A percentile compares a stretch with the other conserved stretches of the same genome.
phyloP scores from a whole-genome alignment of 208 protist species.

The Phytomonas serpens region DNA sequence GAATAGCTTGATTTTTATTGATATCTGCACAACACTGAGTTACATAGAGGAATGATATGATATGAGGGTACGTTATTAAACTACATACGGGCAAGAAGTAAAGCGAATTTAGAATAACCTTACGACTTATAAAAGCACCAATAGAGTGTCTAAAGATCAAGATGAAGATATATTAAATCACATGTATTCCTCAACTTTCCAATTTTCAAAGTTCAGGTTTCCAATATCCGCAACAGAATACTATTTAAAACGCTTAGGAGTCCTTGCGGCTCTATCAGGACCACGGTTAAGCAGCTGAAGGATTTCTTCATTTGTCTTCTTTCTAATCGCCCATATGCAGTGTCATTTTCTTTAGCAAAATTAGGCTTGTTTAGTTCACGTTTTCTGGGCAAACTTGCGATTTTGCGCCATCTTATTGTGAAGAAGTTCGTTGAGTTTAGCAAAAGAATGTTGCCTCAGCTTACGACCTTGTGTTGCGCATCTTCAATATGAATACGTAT shows the following conservation, averaged over 20 bases:
- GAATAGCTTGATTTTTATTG: not conserved
- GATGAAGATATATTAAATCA: not conserved
- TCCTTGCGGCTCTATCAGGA: not conserved
- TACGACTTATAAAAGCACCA: not conserved
- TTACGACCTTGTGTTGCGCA: not conserved
- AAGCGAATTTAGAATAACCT: not conserved
- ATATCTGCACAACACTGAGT: not conserved
- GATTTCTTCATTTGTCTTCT: not conserved
- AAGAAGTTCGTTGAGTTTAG: not conserved
- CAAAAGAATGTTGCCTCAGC: not conserved
- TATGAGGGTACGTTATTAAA: not conserved
- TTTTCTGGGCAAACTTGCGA: not conserved
- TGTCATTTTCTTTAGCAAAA: not conserved
- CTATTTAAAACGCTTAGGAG: not conserved
- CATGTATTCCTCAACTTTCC: not conserved
- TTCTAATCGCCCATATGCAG: not conserved
- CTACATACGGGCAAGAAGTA: not conserved
- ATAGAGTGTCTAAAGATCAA: not conserved
- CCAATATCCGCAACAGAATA: not conserved
- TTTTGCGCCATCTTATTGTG: not conserved
- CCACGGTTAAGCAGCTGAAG: not conserved
- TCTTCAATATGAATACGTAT: not conserved
- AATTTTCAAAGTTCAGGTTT: not conserved
- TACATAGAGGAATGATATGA: not conserved
- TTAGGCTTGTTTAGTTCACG: not conserved